Base-by-base conservation (phyloP, 225 moss, liverwort and hornwort genomes). In the Pseudoscleropodium purum region DNA sequence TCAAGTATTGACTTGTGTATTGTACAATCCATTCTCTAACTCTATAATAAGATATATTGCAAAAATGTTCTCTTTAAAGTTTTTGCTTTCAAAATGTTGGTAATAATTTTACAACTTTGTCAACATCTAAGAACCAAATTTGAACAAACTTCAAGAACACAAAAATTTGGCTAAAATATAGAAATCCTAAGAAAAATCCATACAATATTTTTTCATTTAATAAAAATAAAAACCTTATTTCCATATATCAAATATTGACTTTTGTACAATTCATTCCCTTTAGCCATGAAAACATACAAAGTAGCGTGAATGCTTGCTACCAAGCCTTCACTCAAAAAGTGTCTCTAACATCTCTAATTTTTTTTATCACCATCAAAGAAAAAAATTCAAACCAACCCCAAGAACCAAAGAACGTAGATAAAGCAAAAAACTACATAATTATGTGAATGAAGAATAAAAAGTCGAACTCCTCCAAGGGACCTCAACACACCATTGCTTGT, bases 351-450 rank as follows among this genome's bases (percentile, higher is more conserved):
- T 15, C 54, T 52, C 9, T 1, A 24, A 54, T 54, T 54, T 52
- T 54, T 52, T 36, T 36, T 9, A 6, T 52, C 9, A 23, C 15
- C 14, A 77, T 34, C 1, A 23, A 52, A 52, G 20, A 5, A 24
- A 8, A 23, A 77, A 72, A 77, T 77, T 52, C 14, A 36, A 77
- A 23, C 3, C 23, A 54, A 78, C 1, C 24, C 5, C 1, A 14
- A 9, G 0, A 54, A 54, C 9, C 2, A 15, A 77, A 77, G 14
- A 77, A 52, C 1, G 1, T 0, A 52, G 2, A 13, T 3, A 36
- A 51, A 77, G 20, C 15, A 77, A 77, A 3, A 24, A 34, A 36
- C 9, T 3, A 18, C 8, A 18, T 18, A 75, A 18, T 15, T 11
- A 30, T 6, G 2, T 47, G 47, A 75, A 31, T 47, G 2, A 47